Base-by-base conservation (phyloP, 139 green algal genomes). In the Coelastrella sp. region DNA sequence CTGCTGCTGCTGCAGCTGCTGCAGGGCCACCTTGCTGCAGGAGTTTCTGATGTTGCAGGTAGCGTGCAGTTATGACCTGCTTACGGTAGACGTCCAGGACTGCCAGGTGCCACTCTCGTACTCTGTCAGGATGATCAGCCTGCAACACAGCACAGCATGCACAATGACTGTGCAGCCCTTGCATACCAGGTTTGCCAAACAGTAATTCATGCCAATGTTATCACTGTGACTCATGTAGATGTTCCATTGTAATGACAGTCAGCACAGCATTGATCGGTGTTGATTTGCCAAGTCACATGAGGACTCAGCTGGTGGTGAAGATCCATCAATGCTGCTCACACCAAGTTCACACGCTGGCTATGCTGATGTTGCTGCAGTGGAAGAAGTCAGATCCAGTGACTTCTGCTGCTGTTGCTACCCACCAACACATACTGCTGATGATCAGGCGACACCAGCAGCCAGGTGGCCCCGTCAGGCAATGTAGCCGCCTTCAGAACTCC, bases 381-480 rank as follows among this genome's bases (percentile, higher is more conserved):
- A 24, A 89, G 10, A 8, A 65, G 56, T 7, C 58, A 70, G 11
- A 70, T 70, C 5, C 12, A 70, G 12, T 24, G 59, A 35, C 61
- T 66, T 1, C 72, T 82, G 9, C 35, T 70, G 56, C 14, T 27
- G 49, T 12, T 20, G 17, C 78, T 73, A 74, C 87, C 11, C 24
- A 92, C 89, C 82, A 85, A 19, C 4, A 92, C 20, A 75, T 78
- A 84, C 63, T 74, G 22, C 74, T 94, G 75, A 76, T 95, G 93
- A 9, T 88, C 35, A 19, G 93, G 25, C 24, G 81, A 82, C 7
- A 92, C 79, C 61, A 95, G 88, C 56, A 87, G 87, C 93, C 93
- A 95, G n/a, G 74, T 81, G 58, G 78, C 89, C 15, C 90, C 93
- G 57, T 95, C 93, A 59, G 94, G 91, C 85, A 95, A 87, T 14